Conservation (phyloP, 768 basidiomycete genomes). For the Leucocoprinus sp. region DNA sequence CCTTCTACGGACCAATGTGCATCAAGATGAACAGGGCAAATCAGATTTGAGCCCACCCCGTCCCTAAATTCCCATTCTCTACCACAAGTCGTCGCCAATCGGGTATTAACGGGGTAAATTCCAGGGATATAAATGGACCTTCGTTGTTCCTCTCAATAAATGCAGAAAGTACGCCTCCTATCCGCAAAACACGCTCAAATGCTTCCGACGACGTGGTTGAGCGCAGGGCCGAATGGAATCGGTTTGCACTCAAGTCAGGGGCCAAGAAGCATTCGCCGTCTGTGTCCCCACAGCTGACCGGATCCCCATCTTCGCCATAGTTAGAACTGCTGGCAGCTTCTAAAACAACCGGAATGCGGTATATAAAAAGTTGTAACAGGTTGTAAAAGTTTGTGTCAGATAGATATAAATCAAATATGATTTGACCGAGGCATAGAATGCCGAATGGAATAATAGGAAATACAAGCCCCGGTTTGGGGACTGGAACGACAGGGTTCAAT, state of each 20-base stretch:
- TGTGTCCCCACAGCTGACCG: constrained; percentile 1
- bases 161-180: constrained; percentile 10
- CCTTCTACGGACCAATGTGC: constrained; percentile 22
- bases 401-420: too few species aligned
- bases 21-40: constrained; percentile 24
- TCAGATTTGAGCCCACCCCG: constrained; percentile 19
- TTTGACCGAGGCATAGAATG: background rate
- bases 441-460: background rate
- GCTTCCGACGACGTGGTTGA: constrained; percentile 8
- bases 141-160: constrained; percentile 2
- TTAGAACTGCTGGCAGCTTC: background rate
- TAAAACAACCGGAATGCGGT: background rate
- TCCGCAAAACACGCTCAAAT: constrained; percentile 2
- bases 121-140: background rate
- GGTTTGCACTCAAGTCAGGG: background rate
- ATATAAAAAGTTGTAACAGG: too few species aligned
- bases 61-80: constrained; percentile 16
- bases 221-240: constrained; percentile 5
- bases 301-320: constrained; percentile 5
- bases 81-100: background rate
- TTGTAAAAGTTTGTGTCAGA: background rate
- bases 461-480: background rate
- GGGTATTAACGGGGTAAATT: background rate
- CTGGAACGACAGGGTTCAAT: background rate
- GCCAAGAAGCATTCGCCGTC: constrained; percentile 1